Conservation (phyloP, 768 basidiomycete genomes). For the Mrakia frigida region DNA sequence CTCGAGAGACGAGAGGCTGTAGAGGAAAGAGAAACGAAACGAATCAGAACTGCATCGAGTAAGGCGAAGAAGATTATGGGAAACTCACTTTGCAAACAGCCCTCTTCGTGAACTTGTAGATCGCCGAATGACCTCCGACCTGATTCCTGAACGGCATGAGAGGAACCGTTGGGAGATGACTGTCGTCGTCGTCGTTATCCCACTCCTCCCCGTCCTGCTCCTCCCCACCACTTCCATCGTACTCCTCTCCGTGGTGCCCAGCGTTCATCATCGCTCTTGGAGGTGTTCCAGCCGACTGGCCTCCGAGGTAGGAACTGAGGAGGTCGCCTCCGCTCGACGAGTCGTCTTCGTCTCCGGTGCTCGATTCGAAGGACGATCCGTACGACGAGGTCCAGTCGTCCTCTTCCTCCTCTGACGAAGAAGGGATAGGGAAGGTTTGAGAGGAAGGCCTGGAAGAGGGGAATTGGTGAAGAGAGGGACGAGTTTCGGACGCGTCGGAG, state of each 20-base stretch:
- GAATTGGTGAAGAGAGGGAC: not conserved
- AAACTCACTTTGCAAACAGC: constrained; percentile 92
- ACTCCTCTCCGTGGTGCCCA: not conserved
- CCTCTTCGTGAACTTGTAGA: constrained; percentile 95
- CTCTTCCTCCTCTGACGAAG: constrained; percentile 18
- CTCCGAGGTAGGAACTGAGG: not conserved
- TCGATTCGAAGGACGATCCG: not conserved
- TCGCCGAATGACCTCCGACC: constrained; percentile 93
- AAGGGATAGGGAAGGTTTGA: not conserved
- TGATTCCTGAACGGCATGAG: constrained; percentile 93
- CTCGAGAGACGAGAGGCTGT: constrained; percentile 90
- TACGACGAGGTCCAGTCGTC: constrained; percentile 21
- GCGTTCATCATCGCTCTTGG: not conserved
- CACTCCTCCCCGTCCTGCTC: constrained; percentile 29
- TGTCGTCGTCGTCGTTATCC: constrained; percentile 33
- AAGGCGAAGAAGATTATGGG: not conserved
- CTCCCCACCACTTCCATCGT: constrained; percentile 29
- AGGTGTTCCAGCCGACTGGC: not conserved
- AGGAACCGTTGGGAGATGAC: constrained; percentile 59
- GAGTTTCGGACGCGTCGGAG: not conserved
- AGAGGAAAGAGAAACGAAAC: constrained; percentile 33
- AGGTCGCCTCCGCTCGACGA: not conserved
- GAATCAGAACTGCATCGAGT: constrained; percentile 24
- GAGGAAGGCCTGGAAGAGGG: not conserved
- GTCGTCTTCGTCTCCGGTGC: constrained; percentile 2